Evolutionary conservation across 2,329 filamentous ascomycete genomes (phyloP), one percentile per base, ranked within the genome.

Genomic region (Magnaporthiopsis poae): DNA sequence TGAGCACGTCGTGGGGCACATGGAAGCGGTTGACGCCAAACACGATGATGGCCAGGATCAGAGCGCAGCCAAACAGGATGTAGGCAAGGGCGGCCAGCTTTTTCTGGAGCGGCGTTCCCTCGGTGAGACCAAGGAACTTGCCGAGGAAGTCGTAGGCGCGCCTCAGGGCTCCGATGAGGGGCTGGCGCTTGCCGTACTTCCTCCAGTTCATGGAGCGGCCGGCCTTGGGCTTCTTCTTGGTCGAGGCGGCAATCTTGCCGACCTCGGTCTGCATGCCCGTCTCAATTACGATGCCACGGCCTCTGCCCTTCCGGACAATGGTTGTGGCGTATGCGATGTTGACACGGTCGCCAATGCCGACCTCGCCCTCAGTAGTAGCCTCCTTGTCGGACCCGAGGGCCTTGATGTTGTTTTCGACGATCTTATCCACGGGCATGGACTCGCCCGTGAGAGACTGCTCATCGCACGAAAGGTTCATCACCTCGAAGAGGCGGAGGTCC

Each of bases 51-150:
- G 83, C 85, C 46, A 88, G 79, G 2, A 87, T 71, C 66, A 88
- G 79, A 61, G 86, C 92, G 64, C 92, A 84, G 62, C 82, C 87
- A 73, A 96, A 96, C 2, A 96, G 84, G 3, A 91, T 75, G 61
- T 95, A 87, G 35, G 92, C 92, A 72, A 96, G 88, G 77, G 93
- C 92, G 78, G 90, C 91, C 65, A 96, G 82, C 73, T 91, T 94
- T 70, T 89, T 88, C 78, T 96, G 91, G 62, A 96, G 81, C 0
- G 92, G 92, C 1, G 92, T 96, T 64, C 92, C 92, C 66, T 90
- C 83, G 2, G 74, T 73, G 64, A 88, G 76, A 66, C 86, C 88
- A 61, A 90, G 81, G 68, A 90, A 76, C 68, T 75, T 75, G 67
- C 71, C 73, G 0, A 75, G 29, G 65, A 75, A 73, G 66, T 77